Evolutionary conservation across 1,139 yeast genomes (phyloP), one percentile per base, ranked within the genome.

Genomic region (Nadsonia starkeyi-henricii): DNA sequence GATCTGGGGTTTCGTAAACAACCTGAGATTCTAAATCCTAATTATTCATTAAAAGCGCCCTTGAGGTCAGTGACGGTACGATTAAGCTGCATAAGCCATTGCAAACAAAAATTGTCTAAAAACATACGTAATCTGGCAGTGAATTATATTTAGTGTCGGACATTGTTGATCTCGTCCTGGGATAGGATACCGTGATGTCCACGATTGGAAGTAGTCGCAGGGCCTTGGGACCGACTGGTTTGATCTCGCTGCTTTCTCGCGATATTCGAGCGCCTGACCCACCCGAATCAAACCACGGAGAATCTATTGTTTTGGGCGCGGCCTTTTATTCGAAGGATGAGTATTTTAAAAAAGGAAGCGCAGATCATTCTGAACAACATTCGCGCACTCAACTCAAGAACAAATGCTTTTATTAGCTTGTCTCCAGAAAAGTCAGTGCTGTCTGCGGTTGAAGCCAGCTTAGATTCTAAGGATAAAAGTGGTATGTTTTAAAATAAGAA

Each of bases 331-430:
- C n/a, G n/a, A n/a, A n/a, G n/a, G n/a, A 50, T 20, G 28, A 20
- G 41, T 12, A 13, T 18, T 43, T 18, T 23, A 21, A 20, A 13
- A 13, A 43, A 41, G 26, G 44, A 55, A 43, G 62, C 61, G 7
- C 58, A 56, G 51, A 43, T 45, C 13, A 58, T 55, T 44, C 52
- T 62, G 39, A 47, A 53, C 19, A 60, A 58, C 17, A 64, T 66
- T 43, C 54, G 58, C 19, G 51, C 53, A 7, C 57, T 52, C n/a
- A 67, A 66, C 47, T 43, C 53, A 2, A 51, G 57, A 9, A 52
- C 61, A 44, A 66, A 66, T 46, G 71, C 71, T 4, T 55, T 68
- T 45, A 58, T 62, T 15, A 54, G 66, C 2, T 52, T 58, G 19
- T 52, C 53, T 20, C 50, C 54, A 12, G 52, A 50, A n/a, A 51